phyloP scores from a whole-genome alignment of 108 stramenopile genomes.

The Licmophora abbreviata region DNA sequence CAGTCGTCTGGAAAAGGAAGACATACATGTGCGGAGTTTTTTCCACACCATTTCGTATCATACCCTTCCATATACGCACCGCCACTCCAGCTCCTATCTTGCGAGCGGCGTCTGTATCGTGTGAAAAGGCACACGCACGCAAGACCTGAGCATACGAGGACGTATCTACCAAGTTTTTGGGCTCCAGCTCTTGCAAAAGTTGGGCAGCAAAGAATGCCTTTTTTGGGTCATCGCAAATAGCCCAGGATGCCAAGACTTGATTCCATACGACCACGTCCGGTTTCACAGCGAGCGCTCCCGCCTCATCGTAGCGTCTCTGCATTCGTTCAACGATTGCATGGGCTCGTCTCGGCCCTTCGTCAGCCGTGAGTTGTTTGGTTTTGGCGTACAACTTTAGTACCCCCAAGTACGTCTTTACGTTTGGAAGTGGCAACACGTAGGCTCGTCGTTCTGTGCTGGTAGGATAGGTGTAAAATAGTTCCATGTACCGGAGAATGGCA shows the following conservation, averaged over 20 bases:
- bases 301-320: neutral
- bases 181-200: neutral
- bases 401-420: slow-evolving; percentile 1
- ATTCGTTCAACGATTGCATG: slow-evolving; percentile 1
- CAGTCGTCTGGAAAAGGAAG: neutral
- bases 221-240: neutral
- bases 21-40: neutral
- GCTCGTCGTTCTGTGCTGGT: neutral
- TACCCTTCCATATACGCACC: slow-evolving; percentile 25
- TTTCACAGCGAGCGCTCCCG: neutral
- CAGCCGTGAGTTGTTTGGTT: neutral
- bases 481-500: slow-evolving; percentile 4
- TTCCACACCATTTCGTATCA: slow-evolving; percentile 8
- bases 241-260: slow-evolving; percentile 6
- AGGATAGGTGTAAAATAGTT: neutral
- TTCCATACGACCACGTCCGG: slow-evolving; percentile 5
- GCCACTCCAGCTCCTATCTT: slow-evolving; percentile 20
- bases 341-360: neutral
- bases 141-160: slow-evolving; percentile 8
- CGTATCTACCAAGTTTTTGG: neutral
- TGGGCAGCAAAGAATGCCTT: slow-evolving; percentile 2
- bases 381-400: slow-evolving; percentile 2
- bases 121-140: slow-evolving; percentile 6
- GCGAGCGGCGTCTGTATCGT: neutral
- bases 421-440: neutral